Base-by-base conservation (phyloP, 2,329 filamentous ascomycete genomes). In the Trichoderma sp. region DNA sequence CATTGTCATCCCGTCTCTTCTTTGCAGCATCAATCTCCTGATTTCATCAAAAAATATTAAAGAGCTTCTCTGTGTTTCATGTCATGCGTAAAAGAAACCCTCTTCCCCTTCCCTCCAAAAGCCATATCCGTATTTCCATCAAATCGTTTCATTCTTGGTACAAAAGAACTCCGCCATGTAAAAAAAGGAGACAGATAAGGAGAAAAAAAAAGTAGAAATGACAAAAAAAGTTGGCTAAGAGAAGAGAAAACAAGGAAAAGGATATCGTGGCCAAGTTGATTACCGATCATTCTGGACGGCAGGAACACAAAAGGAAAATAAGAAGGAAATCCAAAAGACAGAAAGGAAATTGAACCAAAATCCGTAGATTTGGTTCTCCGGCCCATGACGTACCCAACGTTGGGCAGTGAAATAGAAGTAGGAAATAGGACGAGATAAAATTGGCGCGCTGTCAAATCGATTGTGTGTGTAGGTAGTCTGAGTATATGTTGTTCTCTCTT, bases 21-120 rank as follows among this genome's bases (percentile, higher is more conserved):
- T 57, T 26, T 43, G 32, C 30, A 26, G 28, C 39, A 24, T 47
- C 8, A n/a, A 18, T 43, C 26, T n/a, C 47, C 21, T 28, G 12
- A 61, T 69, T 69, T 69, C 66, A 32, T 56, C 32, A 57, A 43
- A n/a, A 70, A 21, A 70, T 30, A 57, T 30, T 21, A 36, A 68
- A 69, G 39, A 63, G 61, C 15, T 11, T 18, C 36, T 58, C 39
- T 24, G 39, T 60, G 39, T 60, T 14, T 28, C 51, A 66, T 57
- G 64, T 67, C 47, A 36, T 67, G 64, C 30, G 34, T 36, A 36
- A 47, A 62, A 26, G 8, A 39, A 8, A 43, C 36, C 53, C 28
- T 21, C 15, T 58, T 58, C 15, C 58, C 21, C 9, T n/a, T 3
- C n/a, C 18, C 36, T n/a, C 43, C 1, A 9, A 51, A 21, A 30